These are phyloP conservation scores for Malus hybrid DNA, from an alignment of 331 rosid genomes.

Conservation along the genomic window DNA sequence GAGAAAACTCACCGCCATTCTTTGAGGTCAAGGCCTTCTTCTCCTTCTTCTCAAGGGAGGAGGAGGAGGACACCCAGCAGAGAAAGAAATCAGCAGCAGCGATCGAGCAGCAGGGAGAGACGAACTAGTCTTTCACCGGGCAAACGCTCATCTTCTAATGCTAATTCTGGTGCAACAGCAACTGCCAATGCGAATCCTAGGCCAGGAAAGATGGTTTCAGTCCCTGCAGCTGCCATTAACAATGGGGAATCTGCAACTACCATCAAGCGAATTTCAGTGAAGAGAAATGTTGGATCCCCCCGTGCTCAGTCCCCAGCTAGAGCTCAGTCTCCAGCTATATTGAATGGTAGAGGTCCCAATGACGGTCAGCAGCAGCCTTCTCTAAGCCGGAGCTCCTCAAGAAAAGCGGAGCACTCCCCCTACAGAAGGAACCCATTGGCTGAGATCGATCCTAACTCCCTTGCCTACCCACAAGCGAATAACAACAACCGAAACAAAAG, in stretches of 20 bases:
- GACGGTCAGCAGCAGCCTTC: constrained; percentile 45
- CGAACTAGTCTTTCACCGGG: constrained; percentile 77
- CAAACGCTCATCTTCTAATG: constrained; percentile 46
- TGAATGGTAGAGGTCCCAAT: constrained; percentile 23
- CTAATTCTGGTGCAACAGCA: neutral
- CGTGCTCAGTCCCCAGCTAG: constrained; percentile 74
- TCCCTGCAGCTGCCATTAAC: constrained; percentile 76
- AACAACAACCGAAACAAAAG: constrained; percentile 39
- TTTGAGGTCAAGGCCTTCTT: constrained; percentile 34
- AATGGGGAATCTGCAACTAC: constrained; percentile 37
- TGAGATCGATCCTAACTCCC: constrained; percentile 60
- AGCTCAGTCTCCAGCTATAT: constrained; percentile 60
- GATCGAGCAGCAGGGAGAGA: constrained; percentile 65
- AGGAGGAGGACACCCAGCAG: constrained; percentile 89
- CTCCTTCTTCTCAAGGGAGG: constrained; percentile 57
- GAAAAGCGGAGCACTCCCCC: constrained; percentile 81
- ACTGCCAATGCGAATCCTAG: constrained; percentile 14
- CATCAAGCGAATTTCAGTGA: constrained; percentile 56
- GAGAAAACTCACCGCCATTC: constrained; percentile 48
- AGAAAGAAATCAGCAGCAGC: constrained; percentile 60
- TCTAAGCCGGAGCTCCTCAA: constrained; percentile 76
- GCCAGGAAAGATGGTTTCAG: constrained; percentile 80
- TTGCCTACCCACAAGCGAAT: constrained; percentile 34
- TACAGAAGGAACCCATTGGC: constrained; percentile 64
- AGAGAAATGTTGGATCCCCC: constrained; percentile 72